Base-by-base conservation (phyloP, 2,329 filamentous ascomycete species). In the Fusarium cicatricum region DNA sequence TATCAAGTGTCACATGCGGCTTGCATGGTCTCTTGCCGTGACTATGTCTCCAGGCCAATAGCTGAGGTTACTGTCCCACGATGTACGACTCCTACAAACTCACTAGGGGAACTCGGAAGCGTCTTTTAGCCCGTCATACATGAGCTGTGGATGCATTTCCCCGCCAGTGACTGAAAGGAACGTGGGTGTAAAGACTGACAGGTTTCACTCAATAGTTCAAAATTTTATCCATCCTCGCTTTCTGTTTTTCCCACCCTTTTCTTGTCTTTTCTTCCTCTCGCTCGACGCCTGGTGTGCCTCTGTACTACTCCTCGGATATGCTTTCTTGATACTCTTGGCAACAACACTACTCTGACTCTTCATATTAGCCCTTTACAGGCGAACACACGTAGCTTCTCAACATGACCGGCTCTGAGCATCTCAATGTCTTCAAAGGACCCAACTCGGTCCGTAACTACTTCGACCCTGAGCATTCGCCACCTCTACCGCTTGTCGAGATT, bases 401-500 rank as follows among this genome's bases (percentile, higher is more conserved):
- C n/a, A 72, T 72, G 70, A 54, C 59, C 28, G 60, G 45, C 50
- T 52, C 57, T 23, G 66, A 66, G 34, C 38, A 62, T 43, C 69
- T 77, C 42, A 87, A 87, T 66, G 79, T 85, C 29, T 87, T 82
- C 65, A 79, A 75, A 9, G 85, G 85, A 9, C 77, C 80, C 16
- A 76, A 84, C 60, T 81, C 84, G 5, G 69, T 87, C 53, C 78
- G 76, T 49, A 72, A 85, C 32, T 87, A 85, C 67, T 87, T 85
- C 62, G 74, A 87, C 59, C 85, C 85, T 2, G 84, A 87, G 48
- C 74, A 68, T 3, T 77, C 80, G 19, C 85, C 85, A 4, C 83
- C 82, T 8, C 65, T 87, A 2, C 85, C 85, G 4, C 73, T 88
- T 3, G 82, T 88, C 14, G 85, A 88, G 71, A 74, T 88, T 10